Conservation (phyloP, 1,284 basidiomycete genomes). For the Bondarzewia mesenterica region DNA sequence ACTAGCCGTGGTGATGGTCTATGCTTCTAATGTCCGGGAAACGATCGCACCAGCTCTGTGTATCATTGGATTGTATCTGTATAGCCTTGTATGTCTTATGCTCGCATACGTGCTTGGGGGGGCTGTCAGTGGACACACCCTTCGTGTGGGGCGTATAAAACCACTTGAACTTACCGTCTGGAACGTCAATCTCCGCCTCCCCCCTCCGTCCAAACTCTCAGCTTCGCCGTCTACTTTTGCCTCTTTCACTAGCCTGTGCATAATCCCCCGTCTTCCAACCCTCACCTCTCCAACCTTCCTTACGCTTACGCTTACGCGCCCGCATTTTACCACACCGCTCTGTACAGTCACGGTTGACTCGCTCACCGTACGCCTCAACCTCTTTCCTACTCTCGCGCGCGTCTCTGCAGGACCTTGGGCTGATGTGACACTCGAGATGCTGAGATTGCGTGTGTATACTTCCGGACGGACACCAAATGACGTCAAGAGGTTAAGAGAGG, state of each 20-base stretch:
- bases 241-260: background rate
- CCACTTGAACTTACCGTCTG: background rate
- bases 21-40: too few species aligned
- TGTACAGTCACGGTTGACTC: conserved; percentile 18
- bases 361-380: conserved; percentile 30
- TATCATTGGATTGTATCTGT: too few species aligned
- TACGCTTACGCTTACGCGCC: background rate
- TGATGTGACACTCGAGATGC: conserved; percentile 26
- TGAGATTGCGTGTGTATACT: conserved; percentile 26
- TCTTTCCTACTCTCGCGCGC: conserved; percentile 32
- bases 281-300: background rate
- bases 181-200: background rate
- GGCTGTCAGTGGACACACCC: background rate
- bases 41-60: too few species aligned
- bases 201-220: background rate
- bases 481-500: conserved; percentile 27
- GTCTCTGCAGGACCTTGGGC: conserved; percentile 29
- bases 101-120: background rate
- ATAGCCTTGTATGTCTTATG: background rate
- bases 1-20: too few species aligned
- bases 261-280: background rate
- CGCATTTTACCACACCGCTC: background rate
- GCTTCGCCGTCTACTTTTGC: background rate
- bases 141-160: background rate
- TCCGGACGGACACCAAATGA: conserved; percentile 30